Base-by-base conservation (phyloP, 192 early-diverging fungal species). In the Linnemannia exigua region DNA sequence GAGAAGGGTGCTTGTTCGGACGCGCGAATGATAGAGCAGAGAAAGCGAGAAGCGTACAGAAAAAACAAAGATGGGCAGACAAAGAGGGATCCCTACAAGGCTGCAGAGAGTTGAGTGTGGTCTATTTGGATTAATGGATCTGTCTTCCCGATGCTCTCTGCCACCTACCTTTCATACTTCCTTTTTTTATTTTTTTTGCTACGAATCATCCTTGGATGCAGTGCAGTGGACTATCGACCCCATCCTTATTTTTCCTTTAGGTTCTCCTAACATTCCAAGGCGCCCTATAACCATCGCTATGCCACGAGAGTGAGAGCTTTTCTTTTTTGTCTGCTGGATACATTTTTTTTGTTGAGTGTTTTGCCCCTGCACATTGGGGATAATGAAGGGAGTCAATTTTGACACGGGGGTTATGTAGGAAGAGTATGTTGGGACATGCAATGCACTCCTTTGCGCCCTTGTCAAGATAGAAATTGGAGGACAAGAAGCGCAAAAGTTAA, bases 81-180 rank as follows among this genome's bases (percentile, higher is more conserved):
- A 3, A 50, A 12, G 54, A 50, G 15, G 48, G 28, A 63, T 31
- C 28, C 58, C 31, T 25, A 63, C 31, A 31, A 5, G 28, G 58
- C 14, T n/a, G 58, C 8, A 14, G 25, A 31, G 58, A 3, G 52
- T 54, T n/a, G 52, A 12, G 14, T 63, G 58, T 63, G 58, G 12
- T 63, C 58, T 31, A 31, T 63, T 63, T 63, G 58, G 58, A 63
- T 63, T 11, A 31, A 31, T 63, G 28, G 58, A 63, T 63, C 58
- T 31, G 58, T 25, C 58, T 63, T 25, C 12, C 28, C 28, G 58
- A 63, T 63, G 58, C 58, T 14, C 58, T 63, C 58, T 63, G 28
- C 58, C 58, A 15, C 54, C n/a, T 61, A 61, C 58, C 15, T 63
- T 63, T 63, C 58, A 63, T 63, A 31, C 2, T 63, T 63, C 31